Conservation (phyloP, 1,284 basidiomycete species). For the Austroboletus olivaceoglutinosus region DNA sequence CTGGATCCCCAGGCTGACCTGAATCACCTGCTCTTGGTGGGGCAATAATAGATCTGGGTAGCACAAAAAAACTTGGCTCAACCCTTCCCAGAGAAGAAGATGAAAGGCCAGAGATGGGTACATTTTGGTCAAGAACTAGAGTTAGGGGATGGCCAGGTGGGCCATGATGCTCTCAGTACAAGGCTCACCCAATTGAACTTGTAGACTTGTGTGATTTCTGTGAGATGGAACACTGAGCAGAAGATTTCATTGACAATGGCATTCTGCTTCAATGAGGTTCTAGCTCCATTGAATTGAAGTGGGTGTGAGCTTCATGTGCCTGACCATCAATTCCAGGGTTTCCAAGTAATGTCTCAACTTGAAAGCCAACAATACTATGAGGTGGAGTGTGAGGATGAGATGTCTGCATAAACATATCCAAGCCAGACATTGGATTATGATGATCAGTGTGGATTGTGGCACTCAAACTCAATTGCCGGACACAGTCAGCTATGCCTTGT, state of each 20-base stretch:
- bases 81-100: neutral
- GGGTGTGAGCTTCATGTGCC: neutral
- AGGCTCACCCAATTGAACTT: constrained; percentile 21
- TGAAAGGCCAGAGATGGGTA: neutral
- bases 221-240: constrained; percentile 14
- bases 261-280: constrained; percentile 3
- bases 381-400: constrained; percentile 1
- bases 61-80: neutral
- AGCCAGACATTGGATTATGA: neutral
- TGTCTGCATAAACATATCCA: neutral
- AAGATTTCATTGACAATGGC: constrained; percentile 15
- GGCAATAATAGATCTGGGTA: neutral
- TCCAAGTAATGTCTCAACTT: neutral
- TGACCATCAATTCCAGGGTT: neutral
- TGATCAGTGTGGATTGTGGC: neutral
- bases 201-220: constrained; percentile 15
- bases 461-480: constrained; percentile 5
- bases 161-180: constrained; percentile 25
- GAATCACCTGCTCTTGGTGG: constrained; percentile 11
- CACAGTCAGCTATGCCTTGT: neutral
- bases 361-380: neutral
- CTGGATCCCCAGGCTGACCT: constrained; percentile 9
- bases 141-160: constrained; percentile 8
- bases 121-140: constrained; percentile 4
- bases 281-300: neutral